A percentile compares a stretch with the other conserved stretches of the same genome.
These are phyloP conservation scores for Teratosphaeria pseudoeucalypti DNA, from an alignment of 2,329 filamentous ascomycete genomes.

Conservation along the genomic window DNA sequence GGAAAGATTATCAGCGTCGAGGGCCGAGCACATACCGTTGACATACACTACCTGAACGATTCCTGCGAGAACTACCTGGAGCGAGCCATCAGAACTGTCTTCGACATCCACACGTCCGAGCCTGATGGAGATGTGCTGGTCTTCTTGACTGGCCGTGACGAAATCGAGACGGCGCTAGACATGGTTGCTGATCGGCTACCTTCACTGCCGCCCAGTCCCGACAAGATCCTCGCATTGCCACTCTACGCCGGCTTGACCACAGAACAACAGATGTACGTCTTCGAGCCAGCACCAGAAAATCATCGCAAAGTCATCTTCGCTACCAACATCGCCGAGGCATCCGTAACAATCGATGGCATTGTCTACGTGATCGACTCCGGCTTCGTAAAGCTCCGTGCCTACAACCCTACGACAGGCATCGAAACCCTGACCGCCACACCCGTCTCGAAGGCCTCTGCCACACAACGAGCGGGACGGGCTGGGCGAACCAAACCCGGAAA, in stretches of 20 bases:
- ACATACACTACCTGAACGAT: slow-evolving; percentile 67
- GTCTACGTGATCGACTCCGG: slow-evolving; percentile 85
- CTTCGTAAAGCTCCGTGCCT: slow-evolving; percentile 81
- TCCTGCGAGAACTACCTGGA: slow-evolving; percentile 82
- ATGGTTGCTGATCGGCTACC: slow-evolving; percentile 62
- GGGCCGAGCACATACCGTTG: slow-evolving; percentile 79
- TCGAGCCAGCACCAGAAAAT: slow-evolving; percentile 70
- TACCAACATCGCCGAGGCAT: slow-evolving; percentile 94
- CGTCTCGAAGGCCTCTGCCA: slow-evolving; percentile 84
- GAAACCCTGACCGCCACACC: slow-evolving; percentile 74
- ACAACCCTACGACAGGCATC: slow-evolving; percentile 74
- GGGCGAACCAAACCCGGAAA: slow-evolving; percentile 85
- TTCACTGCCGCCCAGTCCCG: slow-evolving; percentile 49
- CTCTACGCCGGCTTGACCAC: slow-evolving; percentile 82
- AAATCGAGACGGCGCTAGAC: slow-evolving; percentile 77
- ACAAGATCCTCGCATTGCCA: slow-evolving; percentile 59
- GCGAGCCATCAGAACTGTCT: slow-evolving; percentile 67
- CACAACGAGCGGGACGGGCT: slow-evolving; percentile 79
- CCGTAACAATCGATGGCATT: slow-evolving; percentile 86
- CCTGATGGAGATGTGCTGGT: slow-evolving; percentile 76
- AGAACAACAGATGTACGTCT: slow-evolving; percentile 91
- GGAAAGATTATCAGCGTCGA: slow-evolving; percentile 73
- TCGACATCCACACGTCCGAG: slow-evolving; percentile 78
- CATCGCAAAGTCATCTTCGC: slow-evolving; percentile 85
- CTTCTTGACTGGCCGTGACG: slow-evolving; percentile 85